phyloP scores from a whole-genome alignment of 129 eudicot genomes.

The Flaveria linearis region DNA sequence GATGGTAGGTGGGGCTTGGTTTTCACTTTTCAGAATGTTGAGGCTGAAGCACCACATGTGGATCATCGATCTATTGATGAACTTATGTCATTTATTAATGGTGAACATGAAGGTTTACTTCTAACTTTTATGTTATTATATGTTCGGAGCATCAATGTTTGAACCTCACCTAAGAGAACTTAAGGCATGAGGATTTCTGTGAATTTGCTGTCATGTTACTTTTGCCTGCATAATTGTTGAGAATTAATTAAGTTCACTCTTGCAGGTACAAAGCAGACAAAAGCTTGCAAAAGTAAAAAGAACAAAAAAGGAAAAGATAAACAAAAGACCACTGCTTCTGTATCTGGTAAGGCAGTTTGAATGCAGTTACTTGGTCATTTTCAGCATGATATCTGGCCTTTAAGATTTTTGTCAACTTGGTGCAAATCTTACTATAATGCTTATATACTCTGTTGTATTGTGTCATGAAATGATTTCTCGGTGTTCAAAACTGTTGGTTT shows the following conservation, averaged over 20 bases:
- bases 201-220: not conserved
- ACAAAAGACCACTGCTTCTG: not conserved
- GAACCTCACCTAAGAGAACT: not conserved
- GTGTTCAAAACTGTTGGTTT: not conserved
- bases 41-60: constrained; percentile 47
- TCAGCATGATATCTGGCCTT: constrained; percentile 9
- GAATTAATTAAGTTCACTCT: constrained; percentile 2
- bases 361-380: not conserved
- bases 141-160: not conserved
- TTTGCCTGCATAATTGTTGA: not conserved
- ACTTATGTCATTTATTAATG: constrained; percentile 71
- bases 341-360: constrained; percentile 20
- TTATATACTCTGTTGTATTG: not conserved
- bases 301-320: not conserved
- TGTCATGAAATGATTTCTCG: not conserved
- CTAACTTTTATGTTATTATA: not conserved
- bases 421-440: not conserved
- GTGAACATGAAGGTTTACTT: constrained; percentile 55
- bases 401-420: not conserved
- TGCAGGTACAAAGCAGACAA: constrained; percentile 55
- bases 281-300: constrained; percentile 48
- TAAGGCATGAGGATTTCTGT: not conserved
- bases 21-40: constrained; percentile 38
- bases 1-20: not conserved
- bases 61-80: constrained; percentile 74